These are phyloP conservation scores for Talaromyces ruber DNA, from an alignment of 495 filamentous ascomycete species.

Conservation along the genomic window DNA sequence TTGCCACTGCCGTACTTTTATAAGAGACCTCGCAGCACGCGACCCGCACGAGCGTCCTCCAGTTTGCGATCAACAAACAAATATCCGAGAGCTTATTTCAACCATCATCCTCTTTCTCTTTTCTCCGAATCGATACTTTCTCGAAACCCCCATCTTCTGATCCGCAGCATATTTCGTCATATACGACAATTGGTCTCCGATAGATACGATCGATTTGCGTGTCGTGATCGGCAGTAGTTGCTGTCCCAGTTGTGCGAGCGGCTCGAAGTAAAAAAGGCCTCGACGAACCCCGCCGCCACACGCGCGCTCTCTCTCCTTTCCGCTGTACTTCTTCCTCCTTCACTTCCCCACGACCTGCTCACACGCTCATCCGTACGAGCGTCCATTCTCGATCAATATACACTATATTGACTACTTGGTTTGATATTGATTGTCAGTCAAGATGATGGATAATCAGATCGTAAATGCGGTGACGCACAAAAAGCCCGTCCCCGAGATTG, in stretches of 20 bases:
- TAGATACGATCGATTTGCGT: background rate
- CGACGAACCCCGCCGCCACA: background rate
- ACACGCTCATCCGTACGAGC: background rate
- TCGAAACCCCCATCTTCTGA: background rate
- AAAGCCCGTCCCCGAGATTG: constrained; percentile 91
- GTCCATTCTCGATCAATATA: background rate
- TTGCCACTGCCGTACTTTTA: background rate
- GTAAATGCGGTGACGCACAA: constrained; percentile 81
- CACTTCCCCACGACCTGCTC: background rate
- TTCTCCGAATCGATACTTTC: background rate
- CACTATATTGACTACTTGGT: background rate
- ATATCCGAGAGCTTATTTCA: constrained; percentile 1
- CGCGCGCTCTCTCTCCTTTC: background rate
- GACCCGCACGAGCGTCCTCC: background rate
- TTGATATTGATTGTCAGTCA: background rate
- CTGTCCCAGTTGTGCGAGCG: background rate
- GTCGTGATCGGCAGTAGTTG: background rate
- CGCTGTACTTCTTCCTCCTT: background rate
- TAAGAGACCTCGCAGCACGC: background rate
- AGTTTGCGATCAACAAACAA: background rate
- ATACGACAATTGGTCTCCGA: background rate
- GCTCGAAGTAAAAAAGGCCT: background rate
- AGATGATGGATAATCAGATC: constrained; percentile 32
- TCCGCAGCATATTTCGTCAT: background rate
- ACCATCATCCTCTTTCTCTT: background rate